A percentile compares a stretch with the other conserved stretches of the same genome.
These are phyloP conservation scores for Decorospora gaudefroyi DNA, from an alignment of 2,329 filamentous ascomycete genomes.

Conservation along the genomic window DNA sequence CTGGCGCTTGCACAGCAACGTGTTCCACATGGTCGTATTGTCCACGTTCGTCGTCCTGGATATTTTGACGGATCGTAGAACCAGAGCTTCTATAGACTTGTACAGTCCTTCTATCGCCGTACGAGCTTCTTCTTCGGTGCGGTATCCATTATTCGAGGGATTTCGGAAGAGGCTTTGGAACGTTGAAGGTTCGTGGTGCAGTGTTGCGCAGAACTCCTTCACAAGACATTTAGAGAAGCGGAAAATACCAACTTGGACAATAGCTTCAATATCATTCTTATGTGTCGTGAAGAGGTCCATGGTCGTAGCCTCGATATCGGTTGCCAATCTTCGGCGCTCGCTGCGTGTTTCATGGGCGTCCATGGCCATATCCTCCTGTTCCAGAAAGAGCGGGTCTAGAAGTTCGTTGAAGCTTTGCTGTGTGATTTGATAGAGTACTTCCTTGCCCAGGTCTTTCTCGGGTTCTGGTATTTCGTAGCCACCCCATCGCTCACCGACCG, in stretches of 20 bases:
- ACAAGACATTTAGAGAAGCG: slow-evolving; percentile 34
- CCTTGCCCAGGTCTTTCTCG: slow-evolving; percentile 80
- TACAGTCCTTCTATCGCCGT: slow-evolving; percentile 18
- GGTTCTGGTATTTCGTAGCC: slow-evolving; percentile 78
- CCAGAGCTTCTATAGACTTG: slow-evolving; percentile 21
- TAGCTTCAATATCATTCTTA: slow-evolving; percentile 19
- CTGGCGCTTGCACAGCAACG: slow-evolving; percentile 29
- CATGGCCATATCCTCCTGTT: slow-evolving; percentile 76
- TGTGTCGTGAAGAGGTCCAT: slow-evolving; percentile 22
- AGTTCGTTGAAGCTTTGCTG: slow-evolving; percentile 94
- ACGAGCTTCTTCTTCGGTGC: slow-evolving; percentile 9
- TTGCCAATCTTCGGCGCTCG: slow-evolving; percentile 33
- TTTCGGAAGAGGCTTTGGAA: slow-evolving; percentile 17
- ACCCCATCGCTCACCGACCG: slow-evolving; percentile 70
- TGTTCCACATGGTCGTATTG: slow-evolving; percentile 29
- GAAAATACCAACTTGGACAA: slow-evolving; percentile 32
- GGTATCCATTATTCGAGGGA: slow-evolving; percentile 2
- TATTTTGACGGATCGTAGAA: slow-evolving; percentile 16
- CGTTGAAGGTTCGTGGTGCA: slow-evolving; percentile 10
- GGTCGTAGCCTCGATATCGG: slow-evolving; percentile 26
- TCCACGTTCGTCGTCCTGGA: slow-evolving; percentile 16
- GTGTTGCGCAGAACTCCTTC: slow-evolving; percentile 22
- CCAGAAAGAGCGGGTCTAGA: slow-evolving; percentile 81
- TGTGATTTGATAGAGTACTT: slow-evolving; percentile 88
- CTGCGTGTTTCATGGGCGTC: slow-evolving; percentile 57